These are phyloP conservation scores for Claviceps paspali DNA, from an alignment of 2,329 filamentous ascomycete genomes.

Conservation along the genomic window DNA sequence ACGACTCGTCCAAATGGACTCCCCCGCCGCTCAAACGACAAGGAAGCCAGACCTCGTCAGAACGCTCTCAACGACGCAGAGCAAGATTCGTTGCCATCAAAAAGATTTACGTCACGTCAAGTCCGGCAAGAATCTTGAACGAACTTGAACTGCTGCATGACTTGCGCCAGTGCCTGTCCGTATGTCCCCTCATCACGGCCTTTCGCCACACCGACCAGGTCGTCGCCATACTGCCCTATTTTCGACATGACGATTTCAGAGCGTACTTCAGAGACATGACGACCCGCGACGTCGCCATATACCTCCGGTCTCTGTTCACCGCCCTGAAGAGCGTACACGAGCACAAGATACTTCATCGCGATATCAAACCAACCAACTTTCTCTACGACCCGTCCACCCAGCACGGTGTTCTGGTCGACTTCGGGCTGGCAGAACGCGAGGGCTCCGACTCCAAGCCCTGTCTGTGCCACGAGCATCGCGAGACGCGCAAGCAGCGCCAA, in stretches of 20 bases:
- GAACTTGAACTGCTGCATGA: constrained; percentile 89
- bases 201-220: constrained; percentile 92
- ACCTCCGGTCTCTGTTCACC: constrained; percentile 76
- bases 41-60: constrained; percentile 18
- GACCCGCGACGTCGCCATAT: constrained; percentile 72
- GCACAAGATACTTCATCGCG: constrained; percentile 75
- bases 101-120: constrained; percentile 98
- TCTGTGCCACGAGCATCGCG: constrained; percentile 54
- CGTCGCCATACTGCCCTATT: constrained; percentile 87
- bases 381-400: constrained; percentile 71
- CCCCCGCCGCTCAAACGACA: constrained; percentile 48
- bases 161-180: constrained; percentile 64
- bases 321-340: constrained; percentile 73
- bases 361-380: constrained; percentile 97
- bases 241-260: constrained; percentile 87
- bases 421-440: constrained; percentile 83
- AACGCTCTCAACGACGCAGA: constrained; percentile 15
- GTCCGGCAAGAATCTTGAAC: constrained; percentile 83
- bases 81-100: constrained; percentile 87
- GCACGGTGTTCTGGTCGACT: constrained; percentile 91
- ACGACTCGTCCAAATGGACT: constrained; percentile 50
- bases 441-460: constrained; percentile 67
- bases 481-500: constrained; percentile 45
- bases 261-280: constrained; percentile 88
- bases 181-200: constrained; percentile 94